Evolutionary conservation across 768 basidiomycete genomes (phyloP), one percentile per base, ranked within the genome.

Genomic region (Cystofilobasidium bisporidii): DNA sequence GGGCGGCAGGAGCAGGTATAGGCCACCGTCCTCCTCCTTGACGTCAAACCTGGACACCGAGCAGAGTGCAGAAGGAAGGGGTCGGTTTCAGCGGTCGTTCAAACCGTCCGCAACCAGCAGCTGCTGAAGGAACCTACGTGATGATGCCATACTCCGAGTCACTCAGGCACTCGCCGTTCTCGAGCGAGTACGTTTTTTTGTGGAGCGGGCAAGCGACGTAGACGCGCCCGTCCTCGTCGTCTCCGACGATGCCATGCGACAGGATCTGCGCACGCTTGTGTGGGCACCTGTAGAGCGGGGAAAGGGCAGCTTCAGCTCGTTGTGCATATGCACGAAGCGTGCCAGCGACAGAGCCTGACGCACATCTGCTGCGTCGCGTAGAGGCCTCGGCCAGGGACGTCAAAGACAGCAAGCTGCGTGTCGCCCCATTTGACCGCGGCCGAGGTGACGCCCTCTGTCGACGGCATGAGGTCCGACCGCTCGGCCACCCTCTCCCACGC

Each of bases 351-450:
- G 55, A 1, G 26, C 36, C n/a, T n/a, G 47, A 28, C 33, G 30
- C 73, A 75, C 77, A 86, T 83, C 75, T 87, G 86, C 73, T 88
- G 87, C 2, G 84, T 85, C 1, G 85, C 85, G 72, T 82, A 88
- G 71, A 82, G 81, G 0, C 83, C 83, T 50, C 80, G 78, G 0
- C 77, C 77, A 0, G 86, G 84, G 26, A 87, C 80, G 72, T 84
- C 82, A 74, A 83, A 89, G 33, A 88, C 79, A 1, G 86, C 86
- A 8, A 89, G 76, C 72, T 87, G 86, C 9, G 82, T 83, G 69
- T 77, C 76, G 12, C 70, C 71, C 28, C 67, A 64, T 62, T 71
- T 71, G 67, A 71, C 58, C 0, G 68, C 38, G 32, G 66, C 67
- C 2, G 64, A 82, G 64, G 83, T 84, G 0, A 83, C 81, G 3